Percentiles rank a stretch among this genome's conserved stretches.
phyloP scores from a whole-genome alignment of 345 rosid genomes.

The Euclidium syriacum region DNA sequence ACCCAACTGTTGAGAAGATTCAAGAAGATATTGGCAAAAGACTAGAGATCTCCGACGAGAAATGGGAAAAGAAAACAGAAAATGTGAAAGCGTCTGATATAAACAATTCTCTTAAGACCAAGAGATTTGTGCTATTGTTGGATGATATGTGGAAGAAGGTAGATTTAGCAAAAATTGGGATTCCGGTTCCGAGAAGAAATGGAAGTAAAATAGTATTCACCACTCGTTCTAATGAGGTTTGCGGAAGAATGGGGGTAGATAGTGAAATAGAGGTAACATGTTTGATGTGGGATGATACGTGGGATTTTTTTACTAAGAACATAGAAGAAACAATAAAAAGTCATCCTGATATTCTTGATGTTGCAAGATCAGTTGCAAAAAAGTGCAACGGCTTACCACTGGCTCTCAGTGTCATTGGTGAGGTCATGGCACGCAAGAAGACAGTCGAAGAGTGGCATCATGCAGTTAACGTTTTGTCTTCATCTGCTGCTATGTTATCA shows the following conservation, averaged over 20 bases:
- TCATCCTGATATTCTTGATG: constrained; percentile 9
- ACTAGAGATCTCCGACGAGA: neutral
- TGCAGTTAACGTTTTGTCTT: constrained; percentile 25
- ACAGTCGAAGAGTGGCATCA: constrained; percentile 24
- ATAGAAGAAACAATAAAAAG: neutral
- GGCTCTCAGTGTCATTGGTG: too few relatives aligned
- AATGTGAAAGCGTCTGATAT: neutral
- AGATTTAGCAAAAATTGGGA: neutral
- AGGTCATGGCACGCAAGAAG: constrained; percentile 23
- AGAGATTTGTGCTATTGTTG: neutral
- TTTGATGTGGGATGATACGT: neutral
- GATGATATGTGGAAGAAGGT: constrained; percentile 9
- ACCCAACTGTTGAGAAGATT: neutral
- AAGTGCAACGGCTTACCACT: too few relatives aligned
- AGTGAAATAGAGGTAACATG: neutral
- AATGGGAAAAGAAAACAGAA: neutral
- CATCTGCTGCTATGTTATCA: constrained; percentile 1
- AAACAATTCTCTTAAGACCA: neutral
- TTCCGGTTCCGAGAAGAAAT: neutral
- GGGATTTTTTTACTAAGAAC: constrained; percentile 6
- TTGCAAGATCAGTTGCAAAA: constrained; percentile 5
- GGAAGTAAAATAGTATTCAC: neutral
- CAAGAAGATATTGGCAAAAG: neutral
- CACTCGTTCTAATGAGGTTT: neutral
- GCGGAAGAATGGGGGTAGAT: neutral